phyloP scores from a whole-genome alignment of 257 asterid species.

The Fraxinus cuspidata region DNA sequence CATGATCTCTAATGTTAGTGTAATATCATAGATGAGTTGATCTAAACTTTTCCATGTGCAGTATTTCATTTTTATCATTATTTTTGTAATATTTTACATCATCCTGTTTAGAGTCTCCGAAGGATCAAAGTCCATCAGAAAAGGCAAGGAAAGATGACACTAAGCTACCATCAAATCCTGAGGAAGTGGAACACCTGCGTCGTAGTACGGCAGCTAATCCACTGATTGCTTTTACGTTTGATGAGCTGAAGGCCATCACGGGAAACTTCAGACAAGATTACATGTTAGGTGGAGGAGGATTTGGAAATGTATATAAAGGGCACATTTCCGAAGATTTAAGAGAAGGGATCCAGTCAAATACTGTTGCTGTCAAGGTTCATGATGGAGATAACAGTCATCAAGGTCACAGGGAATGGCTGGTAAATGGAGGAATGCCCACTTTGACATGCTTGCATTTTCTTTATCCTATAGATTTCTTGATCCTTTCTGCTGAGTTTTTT shows the following conservation, averaged over 20 bases:
- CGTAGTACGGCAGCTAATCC: conserved; percentile 64
- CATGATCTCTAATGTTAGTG: too few species aligned
- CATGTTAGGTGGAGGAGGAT: conserved; percentile 96
- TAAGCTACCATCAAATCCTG: conserved; percentile 80
- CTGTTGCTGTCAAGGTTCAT: conserved; percentile 94
- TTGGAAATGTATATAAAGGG: conserved; percentile 91
- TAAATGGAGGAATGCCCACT: conserved; percentile 23
- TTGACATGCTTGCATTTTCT: not conserved
- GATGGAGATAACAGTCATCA: conserved; percentile 88
- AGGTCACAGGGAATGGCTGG: conserved; percentile 99
- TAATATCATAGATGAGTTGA: too few species aligned
- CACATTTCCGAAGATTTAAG: conserved; percentile 48
- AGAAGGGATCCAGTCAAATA: conserved; percentile 44
- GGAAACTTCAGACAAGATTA: conserved; percentile 83
- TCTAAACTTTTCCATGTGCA: too few species aligned
- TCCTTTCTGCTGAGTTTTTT: conserved; percentile 10
- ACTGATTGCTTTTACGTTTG: conserved; percentile 40
- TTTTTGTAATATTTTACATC: too few species aligned
- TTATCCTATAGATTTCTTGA: not conserved
- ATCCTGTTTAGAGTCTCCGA: conserved; percentile 46
- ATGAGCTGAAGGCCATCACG: conserved; percentile 64
- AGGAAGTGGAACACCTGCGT: conserved; percentile 88
- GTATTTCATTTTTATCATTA: too few species aligned
- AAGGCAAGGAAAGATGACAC: conserved; percentile 41
- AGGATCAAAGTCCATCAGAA: conserved; percentile 40